phyloP scores from a whole-genome alignment of 345 rosid species.

The Litchi chinensis region DNA sequence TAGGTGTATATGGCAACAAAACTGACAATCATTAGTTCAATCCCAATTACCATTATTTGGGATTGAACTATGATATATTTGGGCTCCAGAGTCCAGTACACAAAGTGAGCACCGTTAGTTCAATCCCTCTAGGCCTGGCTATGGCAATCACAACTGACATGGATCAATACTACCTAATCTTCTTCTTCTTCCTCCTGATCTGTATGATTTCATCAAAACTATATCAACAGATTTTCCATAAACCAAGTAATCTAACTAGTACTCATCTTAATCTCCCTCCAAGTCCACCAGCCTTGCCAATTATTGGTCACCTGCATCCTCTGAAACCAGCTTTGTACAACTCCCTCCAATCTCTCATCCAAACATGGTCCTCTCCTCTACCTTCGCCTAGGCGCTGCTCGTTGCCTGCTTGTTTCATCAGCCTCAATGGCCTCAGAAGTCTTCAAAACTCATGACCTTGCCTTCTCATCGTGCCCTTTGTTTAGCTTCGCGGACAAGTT shows the following conservation, averaged over 20 bases:
- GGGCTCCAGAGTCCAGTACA: background rate
- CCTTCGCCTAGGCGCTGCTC: conserved; percentile 32
- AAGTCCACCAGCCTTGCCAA: conserved; percentile 44
- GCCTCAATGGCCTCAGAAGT: conserved; percentile 38
- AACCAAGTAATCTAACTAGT: conserved; percentile 8
- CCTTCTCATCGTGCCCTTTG: conserved; percentile 21
- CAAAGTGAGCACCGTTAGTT: background rate
- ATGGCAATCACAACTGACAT: background rate
- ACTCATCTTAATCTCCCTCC: conserved; percentile 38
- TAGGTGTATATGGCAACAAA: too few relatives aligned
- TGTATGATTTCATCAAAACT: conserved; percentile 20
- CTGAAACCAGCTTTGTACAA: conserved; percentile 30
- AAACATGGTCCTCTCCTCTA: conserved; percentile 44
- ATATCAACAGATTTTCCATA: conserved; percentile 25
- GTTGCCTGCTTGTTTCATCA: conserved; percentile 41
- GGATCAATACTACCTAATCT: background rate
- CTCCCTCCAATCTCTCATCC: conserved; percentile 29
- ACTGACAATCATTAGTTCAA: too few relatives aligned
- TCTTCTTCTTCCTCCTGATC: conserved; percentile 29
- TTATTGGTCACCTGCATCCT: conserved; percentile 53
- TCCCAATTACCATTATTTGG: too few relatives aligned
- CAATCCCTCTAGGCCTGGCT: background rate
- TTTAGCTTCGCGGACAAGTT: conserved; percentile 26
- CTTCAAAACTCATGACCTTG: conserved; percentile 29
- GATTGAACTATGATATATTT: too few relatives aligned